Evolutionary conservation across 2,329 filamentous ascomycete genomes (phyloP).

Genomic region (Penicillium decumbens): DNA sequence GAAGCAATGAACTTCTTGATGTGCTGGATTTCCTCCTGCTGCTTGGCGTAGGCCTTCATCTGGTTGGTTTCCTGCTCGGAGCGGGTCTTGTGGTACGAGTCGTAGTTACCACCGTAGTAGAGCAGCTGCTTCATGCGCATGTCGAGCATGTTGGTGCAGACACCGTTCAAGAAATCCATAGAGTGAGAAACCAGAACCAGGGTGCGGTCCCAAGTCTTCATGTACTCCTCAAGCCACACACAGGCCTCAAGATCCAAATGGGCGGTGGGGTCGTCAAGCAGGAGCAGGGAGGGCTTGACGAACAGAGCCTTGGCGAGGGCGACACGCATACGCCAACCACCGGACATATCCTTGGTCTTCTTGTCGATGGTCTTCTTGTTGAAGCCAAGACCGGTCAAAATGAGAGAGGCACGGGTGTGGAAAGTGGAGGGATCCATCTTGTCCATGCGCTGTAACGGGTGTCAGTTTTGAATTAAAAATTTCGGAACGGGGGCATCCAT

Average conservation of each 20-base stretch:
- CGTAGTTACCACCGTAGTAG: slow-evolving; percentile 99
- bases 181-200: slow-evolving; percentile 95
- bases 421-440: slow-evolving; percentile 98
- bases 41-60: slow-evolving; percentile 98
- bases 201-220: slow-evolving; percentile 99
- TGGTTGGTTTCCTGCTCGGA: slow-evolving; percentile 95
- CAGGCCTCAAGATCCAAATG: slow-evolving; percentile 99
- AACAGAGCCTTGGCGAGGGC: slow-evolving; percentile 96
- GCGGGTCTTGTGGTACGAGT: slow-evolving; percentile 93
- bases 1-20: slow-evolving; percentile 99
- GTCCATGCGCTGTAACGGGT: slow-evolving; percentile 73
- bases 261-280: slow-evolving; percentile 96
- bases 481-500: background rate
- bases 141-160: slow-evolving; percentile 97
- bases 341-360: slow-evolving; percentile 99
- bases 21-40: slow-evolving; percentile 97
- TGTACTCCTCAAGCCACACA: slow-evolving; percentile 98
- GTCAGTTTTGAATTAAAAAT: slow-evolving; percentile 20
- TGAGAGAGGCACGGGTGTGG: slow-evolving; percentile 88
- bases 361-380: slow-evolving; percentile 98
- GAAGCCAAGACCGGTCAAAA: slow-evolving; percentile 97
- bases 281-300: slow-evolving; percentile 90
- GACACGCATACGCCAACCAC: slow-evolving; percentile 99
- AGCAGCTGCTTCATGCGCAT: slow-evolving; percentile 85
- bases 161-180: slow-evolving; percentile 98